Evolutionary conservation across 1,139 yeast species (phyloP).

Genomic region (Hansenula anomala): DNA sequence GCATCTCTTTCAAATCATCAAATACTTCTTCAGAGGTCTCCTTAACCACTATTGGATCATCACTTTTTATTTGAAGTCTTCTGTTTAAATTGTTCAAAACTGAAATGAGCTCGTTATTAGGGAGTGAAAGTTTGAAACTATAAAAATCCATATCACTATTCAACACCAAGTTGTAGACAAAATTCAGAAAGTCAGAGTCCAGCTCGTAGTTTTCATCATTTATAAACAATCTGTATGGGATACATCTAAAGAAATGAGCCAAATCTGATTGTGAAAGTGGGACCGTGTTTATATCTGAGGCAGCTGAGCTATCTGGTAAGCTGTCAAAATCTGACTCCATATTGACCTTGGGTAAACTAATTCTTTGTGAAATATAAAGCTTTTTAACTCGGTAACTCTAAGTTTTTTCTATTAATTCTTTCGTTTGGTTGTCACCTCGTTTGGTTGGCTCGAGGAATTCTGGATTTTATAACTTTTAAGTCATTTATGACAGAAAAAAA

Average conservation of each 20-base stretch:
- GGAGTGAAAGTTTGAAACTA: neutral
- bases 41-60: neutral
- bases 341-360: neutral
- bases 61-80: neutral
- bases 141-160: neutral
- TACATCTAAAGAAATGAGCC: neutral
- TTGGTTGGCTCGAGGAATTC: too few relatives aligned
- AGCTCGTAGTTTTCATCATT: slow-evolving; percentile 6
- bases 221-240: slow-evolving; percentile 1
- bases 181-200: slow-evolving; percentile 7
- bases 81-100: slow-evolving; percentile 3
- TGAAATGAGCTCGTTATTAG: slow-evolving; percentile 1
- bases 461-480: too few relatives aligned
- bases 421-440: too few relatives aligned
- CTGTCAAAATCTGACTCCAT: neutral
- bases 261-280: neutral
- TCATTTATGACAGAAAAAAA: too few relatives aligned
- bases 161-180: slow-evolving; percentile 3
- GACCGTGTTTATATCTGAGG: neutral
- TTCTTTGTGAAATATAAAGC: too few relatives aligned
- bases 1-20: slow-evolving; percentile 12
- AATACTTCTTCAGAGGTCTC: neutral
- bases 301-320: neutral
- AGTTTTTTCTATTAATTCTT: too few relatives aligned
- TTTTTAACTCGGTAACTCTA: too few relatives aligned